Conservation (phyloP, 345 rosid species). For the Salix purpurea region DNA sequence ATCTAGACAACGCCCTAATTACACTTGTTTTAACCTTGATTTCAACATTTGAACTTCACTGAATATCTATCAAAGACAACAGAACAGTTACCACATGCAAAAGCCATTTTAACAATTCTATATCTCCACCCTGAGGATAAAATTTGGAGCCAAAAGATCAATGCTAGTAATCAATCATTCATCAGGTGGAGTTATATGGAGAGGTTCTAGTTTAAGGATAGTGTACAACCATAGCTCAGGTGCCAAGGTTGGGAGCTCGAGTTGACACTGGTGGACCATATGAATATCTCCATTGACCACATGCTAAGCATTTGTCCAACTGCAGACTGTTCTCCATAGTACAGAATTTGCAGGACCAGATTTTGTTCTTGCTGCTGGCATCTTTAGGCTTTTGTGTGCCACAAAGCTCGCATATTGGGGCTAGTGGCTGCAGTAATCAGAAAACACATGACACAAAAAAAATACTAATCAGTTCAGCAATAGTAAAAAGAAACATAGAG, state of each 20-base stretch:
- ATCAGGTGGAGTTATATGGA: no score
- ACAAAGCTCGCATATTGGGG: slow-evolving; percentile 67
- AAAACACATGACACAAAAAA: neutral
- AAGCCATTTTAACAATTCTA: no score
- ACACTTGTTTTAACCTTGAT: no score
- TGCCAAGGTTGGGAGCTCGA: slow-evolving; percentile 54
- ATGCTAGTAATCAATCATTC: no score
- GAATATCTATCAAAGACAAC: no score
- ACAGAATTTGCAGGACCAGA: slow-evolving; percentile 74
- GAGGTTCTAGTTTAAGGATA: neutral
- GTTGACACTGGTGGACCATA: slow-evolving; percentile 59
- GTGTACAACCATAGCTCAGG: slow-evolving; percentile 10
- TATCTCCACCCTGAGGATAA: no score
- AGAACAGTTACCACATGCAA: no score
- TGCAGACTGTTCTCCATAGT: slow-evolving; percentile 60
- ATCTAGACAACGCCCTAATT: no score
- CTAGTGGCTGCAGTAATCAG: slow-evolving; percentile 47
- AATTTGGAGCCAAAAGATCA: no score
- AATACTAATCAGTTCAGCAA: neutral
- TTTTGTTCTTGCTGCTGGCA: slow-evolving; percentile 32
- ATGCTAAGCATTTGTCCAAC: slow-evolving; percentile 69
- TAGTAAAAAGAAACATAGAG: neutral
- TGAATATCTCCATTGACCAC: slow-evolving; percentile 85
- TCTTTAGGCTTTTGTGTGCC: slow-evolving; percentile 48
- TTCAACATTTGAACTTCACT: no score